phyloP scores from a whole-genome alignment of 2,329 filamentous ascomycete genomes.

The Colletotrichum godetiae region DNA sequence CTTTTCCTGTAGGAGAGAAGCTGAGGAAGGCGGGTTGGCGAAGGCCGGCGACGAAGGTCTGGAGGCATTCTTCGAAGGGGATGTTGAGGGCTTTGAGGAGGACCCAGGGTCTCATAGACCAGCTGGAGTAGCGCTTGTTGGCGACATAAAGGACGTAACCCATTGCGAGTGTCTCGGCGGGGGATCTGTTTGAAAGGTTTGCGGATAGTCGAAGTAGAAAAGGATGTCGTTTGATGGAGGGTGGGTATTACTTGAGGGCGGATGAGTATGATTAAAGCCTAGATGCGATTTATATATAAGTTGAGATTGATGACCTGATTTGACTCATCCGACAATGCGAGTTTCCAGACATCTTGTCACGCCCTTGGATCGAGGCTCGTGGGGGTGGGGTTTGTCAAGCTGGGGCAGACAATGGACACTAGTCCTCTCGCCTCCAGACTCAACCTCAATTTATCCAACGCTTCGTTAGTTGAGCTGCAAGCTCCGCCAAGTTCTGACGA shows the following conservation, averaged over 20 bases:
- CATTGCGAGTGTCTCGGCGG: slow-evolving; percentile 41
- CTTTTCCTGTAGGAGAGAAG: slow-evolving; percentile 55
- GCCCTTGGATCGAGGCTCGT: not conserved
- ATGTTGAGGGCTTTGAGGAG: slow-evolving; percentile 55
- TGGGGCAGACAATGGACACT: not conserved
- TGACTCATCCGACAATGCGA: slow-evolving; percentile 20
- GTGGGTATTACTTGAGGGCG: no score
- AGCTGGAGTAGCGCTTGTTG: slow-evolving; percentile 59
- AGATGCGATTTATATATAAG: not conserved
- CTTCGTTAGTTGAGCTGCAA: not conserved
- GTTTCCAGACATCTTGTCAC: not conserved
- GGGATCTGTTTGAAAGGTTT: not conserved
- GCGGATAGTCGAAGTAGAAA: not conserved
- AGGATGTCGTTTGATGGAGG: not conserved
- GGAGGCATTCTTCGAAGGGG: slow-evolving; percentile 54
- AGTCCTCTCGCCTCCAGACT: not conserved
- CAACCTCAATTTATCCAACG: not conserved
- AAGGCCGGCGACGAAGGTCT: slow-evolving; percentile 44
- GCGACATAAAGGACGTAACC: slow-evolving; percentile 53
- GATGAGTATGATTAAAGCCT: not conserved
- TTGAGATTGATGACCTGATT: not conserved
- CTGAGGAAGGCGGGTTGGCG: slow-evolving; percentile 47
- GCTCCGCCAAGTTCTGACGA: not conserved
- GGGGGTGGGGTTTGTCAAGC: not conserved
- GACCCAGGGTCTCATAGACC: slow-evolving; percentile 59